These are phyloP conservation scores for Trichoderma reesei DNA, from an alignment of 495 filamentous ascomycete genomes.

Conservation along the genomic window DNA sequence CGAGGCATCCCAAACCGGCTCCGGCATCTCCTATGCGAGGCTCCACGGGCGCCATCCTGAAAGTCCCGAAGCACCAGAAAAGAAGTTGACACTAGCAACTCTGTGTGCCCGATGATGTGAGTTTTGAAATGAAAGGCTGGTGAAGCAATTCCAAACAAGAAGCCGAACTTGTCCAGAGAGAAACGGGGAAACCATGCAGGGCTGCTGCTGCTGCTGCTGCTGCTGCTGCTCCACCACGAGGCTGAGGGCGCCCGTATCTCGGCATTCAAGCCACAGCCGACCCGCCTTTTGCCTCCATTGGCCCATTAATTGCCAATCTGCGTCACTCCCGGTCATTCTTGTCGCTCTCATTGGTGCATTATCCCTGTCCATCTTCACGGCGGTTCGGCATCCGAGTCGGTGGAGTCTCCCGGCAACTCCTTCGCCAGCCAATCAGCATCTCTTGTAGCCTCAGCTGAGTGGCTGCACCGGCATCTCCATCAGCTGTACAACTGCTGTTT, in stretches of 20 bases:
- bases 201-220: background rate
- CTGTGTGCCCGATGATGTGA: background rate
- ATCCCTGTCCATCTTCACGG: background rate
- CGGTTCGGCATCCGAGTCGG: background rate
- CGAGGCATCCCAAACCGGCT: background rate
- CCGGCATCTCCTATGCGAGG: background rate
- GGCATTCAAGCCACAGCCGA: background rate
- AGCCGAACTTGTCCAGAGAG: too few relatives aligned
- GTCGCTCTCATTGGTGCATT: background rate
- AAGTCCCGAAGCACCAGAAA: background rate
- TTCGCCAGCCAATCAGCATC: background rate
- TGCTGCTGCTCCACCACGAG: background rate
- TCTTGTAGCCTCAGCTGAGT: too few relatives aligned
- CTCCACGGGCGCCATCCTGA: too few relatives aligned
- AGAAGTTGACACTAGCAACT: background rate
- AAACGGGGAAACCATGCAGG: too few relatives aligned
- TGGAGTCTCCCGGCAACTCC: background rate
- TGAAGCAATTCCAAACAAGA: too few relatives aligned
- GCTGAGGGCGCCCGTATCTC: constrained; percentile 1
- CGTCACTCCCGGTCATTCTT: background rate
- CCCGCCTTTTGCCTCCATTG: background rate
- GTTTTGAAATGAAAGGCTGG: too few relatives aligned
- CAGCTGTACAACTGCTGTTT: too few relatives aligned
- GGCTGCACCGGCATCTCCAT: too few relatives aligned
- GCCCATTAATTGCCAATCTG: background rate